Evolutionary conservation across 495 filamentous ascomycete genomes (phyloP).

Genomic region (Pseudoneurospora amorphoporcata): DNA sequence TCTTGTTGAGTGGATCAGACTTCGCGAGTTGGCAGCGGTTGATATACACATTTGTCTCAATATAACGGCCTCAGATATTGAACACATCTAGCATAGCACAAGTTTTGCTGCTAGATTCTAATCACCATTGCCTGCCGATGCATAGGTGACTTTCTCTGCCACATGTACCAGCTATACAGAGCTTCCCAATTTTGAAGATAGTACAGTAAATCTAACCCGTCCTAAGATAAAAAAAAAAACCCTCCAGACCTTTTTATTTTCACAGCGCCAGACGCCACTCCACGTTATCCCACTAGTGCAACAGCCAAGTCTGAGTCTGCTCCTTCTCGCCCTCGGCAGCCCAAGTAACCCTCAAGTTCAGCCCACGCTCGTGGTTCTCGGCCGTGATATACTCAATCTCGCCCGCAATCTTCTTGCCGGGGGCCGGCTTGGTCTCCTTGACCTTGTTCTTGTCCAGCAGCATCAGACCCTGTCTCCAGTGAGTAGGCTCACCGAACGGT

Average conservation of each 20-base stretch:
- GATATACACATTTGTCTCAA: background rate
- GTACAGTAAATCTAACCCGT: background rate
- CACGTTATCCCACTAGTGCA: slow-evolving; percentile 16
- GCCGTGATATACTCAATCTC: slow-evolving; percentile 37
- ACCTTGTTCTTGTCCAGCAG: slow-evolving; percentile 28
- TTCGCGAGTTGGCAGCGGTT: background rate
- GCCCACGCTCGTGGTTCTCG: slow-evolving; percentile 37
- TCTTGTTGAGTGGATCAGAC: background rate
- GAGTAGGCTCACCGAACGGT: slow-evolving; percentile 65
- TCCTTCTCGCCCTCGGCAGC: slow-evolving; percentile 19
- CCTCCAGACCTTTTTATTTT: background rate
- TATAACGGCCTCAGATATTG: background rate
- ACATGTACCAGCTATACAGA: background rate
- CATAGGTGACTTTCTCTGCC: background rate
- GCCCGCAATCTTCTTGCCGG: slow-evolving; percentile 28
- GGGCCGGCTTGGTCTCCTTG: slow-evolving; percentile 13
- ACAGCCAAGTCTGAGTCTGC: slow-evolving; percentile 34
- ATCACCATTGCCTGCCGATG: background rate
- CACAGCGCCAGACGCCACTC: background rate
- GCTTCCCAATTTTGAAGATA: background rate
- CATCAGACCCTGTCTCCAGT: slow-evolving; percentile 77
- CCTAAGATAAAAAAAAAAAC: background rate
- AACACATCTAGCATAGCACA: background rate
- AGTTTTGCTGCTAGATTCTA: background rate
- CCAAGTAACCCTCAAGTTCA: slow-evolving; percentile 37